Evolutionary conservation across 305 asterid species (phyloP), one percentile per base, ranked within the genome.

Genomic region (Caryopteris hybrid): DNA sequence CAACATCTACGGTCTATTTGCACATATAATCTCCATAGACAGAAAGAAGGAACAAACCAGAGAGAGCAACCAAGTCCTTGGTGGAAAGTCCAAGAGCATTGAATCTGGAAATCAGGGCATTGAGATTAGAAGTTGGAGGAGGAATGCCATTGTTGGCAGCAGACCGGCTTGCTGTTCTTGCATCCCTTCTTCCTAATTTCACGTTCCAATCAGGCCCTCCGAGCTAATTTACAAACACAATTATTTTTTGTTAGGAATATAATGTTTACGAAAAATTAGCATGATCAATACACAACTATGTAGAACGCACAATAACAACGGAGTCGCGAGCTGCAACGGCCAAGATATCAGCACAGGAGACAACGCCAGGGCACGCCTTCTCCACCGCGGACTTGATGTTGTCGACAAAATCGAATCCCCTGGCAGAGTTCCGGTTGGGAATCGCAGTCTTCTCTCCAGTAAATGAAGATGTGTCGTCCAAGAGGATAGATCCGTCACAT

Each of bases 131-230:
- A n/a, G 94, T 87, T 6, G 96, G 96, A 20, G 85, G 84, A 52
- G 98, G 96, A 65, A 92, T 86, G 76, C 85, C 78, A 17, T 68
- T 86, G 71, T 92, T 89, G 6, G 98, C 98, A 27, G 94, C 96
- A 2, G 85, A 48, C 5, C 68, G 78, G 86, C 95, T 92, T 13
- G 98, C 88, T 5, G 92, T 89, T 61, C 79, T 87, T 0, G 95
- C 86, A 61, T 92, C 98, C 76, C 94, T 77, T 75, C 98, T 77
- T 59, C 98, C 98, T 0, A 92, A 75, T 55, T 86, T 83, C 59
- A 92, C 98, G 3, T 83, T 52, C 95, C 96, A 92, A 17, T 71
- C 39, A 5, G 89, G 92, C 22, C 96, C 98, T 51, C 96, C 94
- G 3, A 89, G 88, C 95, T 90, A 72, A 66, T 42, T 31, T n/a